Conservation (phyloP, 306 rosid species). For the Pueraria montana region DNA sequence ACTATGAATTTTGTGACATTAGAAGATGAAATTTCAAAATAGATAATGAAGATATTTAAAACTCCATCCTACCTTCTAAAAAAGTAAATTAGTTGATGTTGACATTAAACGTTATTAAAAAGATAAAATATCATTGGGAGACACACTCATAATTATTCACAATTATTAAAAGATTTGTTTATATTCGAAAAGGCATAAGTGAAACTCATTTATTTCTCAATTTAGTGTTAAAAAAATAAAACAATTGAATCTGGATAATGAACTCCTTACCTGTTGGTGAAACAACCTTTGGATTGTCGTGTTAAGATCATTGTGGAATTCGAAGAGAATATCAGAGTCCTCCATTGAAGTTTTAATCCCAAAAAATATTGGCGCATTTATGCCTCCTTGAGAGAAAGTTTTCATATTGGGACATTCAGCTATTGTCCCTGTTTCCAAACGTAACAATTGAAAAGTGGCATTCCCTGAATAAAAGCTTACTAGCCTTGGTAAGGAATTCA, state of each 20-base stretch:
- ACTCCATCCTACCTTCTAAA: too few species aligned
- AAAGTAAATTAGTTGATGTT: too few species aligned
- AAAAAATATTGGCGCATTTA: background rate
- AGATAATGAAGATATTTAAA: too few species aligned
- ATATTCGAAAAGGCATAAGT: too few species aligned
- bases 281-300: background rate
- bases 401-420: conserved; percentile 1
- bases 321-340: background rate
- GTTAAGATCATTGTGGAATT: conserved; percentile 5
- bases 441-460: conserved; percentile 1
- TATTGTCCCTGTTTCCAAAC: background rate
- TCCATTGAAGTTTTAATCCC: background rate
- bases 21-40: too few species aligned
- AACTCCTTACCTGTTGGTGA: background rate
- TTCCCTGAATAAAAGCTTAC: conserved; percentile 30
- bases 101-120: too few species aligned
- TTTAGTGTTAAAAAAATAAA: too few species aligned
- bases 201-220: too few species aligned
- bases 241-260: background rate
- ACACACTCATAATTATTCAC: too few species aligned
- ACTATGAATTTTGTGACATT: too few species aligned
- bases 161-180: too few species aligned
- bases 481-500: background rate
- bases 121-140: too few species aligned
- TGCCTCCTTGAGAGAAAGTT: background rate